Base-by-base conservation (phyloP, 768 basidiomycete genomes). In the Cytidiella melzeri region DNA sequence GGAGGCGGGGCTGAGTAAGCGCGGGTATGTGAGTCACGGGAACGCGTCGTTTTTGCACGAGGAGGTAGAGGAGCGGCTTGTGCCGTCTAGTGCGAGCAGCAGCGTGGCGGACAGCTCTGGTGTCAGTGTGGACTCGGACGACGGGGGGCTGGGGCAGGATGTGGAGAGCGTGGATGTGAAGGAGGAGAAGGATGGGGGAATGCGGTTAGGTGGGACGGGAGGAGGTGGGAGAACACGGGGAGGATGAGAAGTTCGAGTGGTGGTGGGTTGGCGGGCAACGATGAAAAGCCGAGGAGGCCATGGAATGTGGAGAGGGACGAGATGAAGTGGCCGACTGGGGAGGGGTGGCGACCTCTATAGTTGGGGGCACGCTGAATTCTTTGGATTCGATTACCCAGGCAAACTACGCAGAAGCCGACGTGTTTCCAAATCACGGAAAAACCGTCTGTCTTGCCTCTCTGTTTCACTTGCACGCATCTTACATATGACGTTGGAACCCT, bases 1-100 rank as follows among this genome's bases (percentile, higher is more conserved):
- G 0, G 84, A 86, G 62, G 84, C 83, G 18, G 84, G 83, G 15
- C 56, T 87, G 26, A 79, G 72, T 52, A 68, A 68, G 56, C 69
- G 82, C 3, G 84, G 83, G 36, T 86, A 75, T 55, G 75, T 84
- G 28, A 62, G 65, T 34, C 69, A 68, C 52, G 20, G 63, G 36
- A 64, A 64, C 21, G 43, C 60, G 12, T 57, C 55, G 51, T 49
- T 43, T 48, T 67, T 64, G 59, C 53, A 60, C 21, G 66, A 69
- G 39, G 68, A 68, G 50, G 64, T 70, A 43, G 64, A 68, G 56
- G 58, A 65, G 50, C 65, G 64, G 43, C 57, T 77, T 56, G 67
- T 75, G 66, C 55, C 43, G 19, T 21, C 63, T 13, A 63, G 64
- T 43, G 61, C 62, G 52, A 64, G 70, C 58, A 56, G 71, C 64